Evolutionary conservation across 371 early-diverging fungal genomes (phyloP).

Genomic region (Blakeslea trispora): DNA sequence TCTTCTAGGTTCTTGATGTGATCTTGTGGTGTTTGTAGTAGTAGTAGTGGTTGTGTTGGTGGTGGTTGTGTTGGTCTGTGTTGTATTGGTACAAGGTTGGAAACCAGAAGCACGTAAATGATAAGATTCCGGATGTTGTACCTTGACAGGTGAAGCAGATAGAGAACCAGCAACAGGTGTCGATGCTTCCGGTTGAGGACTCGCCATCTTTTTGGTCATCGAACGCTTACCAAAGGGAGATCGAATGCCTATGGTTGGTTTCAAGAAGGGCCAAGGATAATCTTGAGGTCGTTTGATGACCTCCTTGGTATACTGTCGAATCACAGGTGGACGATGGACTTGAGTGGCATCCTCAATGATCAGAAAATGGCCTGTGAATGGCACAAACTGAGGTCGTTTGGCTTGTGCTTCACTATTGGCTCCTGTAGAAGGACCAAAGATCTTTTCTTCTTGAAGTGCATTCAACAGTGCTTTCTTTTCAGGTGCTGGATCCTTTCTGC

Average conservation of each 20-base stretch:
- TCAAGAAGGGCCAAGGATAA: conserved; percentile 39
- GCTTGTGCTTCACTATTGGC: conserved; percentile 20
- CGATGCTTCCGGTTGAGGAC: not conserved
- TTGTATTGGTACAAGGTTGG: conserved; percentile 20
- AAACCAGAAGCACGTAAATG: conserved; percentile 25
- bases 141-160: conserved; percentile 1
- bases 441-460: conserved; percentile 35
- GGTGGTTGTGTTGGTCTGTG: conserved; percentile 2
- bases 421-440: conserved; percentile 30
- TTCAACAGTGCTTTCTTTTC: conserved; percentile 23
- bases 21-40: conserved; percentile 1
- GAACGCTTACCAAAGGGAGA: conserved; percentile 31
- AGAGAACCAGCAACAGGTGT: conserved; percentile 5
- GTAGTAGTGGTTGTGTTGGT: conserved; percentile 10
- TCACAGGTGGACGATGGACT: conserved; percentile 38
- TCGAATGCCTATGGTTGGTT: conserved; percentile 19
- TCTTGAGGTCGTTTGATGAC: conserved; percentile 8
- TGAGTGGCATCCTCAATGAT: conserved; percentile 46
- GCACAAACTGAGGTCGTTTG: conserved; percentile 34
- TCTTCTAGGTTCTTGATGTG: conserved; percentile 7
- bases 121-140: conserved; percentile 12
- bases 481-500: conserved; percentile 17
- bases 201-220: not conserved
- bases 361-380: conserved; percentile 37
- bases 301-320: conserved; percentile 33